Percentiles rank a stretch among this genome's conserved stretches.
Conservation (phyloP, 1,139 yeast species). For the Scheffersomyces cryptocercus region DNA sequence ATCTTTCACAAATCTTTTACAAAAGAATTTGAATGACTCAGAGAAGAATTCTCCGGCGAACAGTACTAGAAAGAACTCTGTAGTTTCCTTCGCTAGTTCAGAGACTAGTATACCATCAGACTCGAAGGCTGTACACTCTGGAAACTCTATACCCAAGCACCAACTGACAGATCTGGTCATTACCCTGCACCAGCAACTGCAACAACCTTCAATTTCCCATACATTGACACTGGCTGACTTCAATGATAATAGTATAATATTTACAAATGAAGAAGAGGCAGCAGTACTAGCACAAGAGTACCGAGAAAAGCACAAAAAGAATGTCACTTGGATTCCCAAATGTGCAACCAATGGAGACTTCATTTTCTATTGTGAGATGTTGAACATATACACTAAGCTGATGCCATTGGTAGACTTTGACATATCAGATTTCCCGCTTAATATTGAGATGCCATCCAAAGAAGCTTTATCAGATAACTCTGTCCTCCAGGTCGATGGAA, state of each 20-base stretch:
- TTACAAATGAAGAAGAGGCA: conserved; percentile 36
- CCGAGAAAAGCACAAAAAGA: conserved; percentile 25
- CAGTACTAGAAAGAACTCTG: conserved; percentile 45
- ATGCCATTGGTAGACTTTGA: conserved; percentile 45
- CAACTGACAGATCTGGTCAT: conserved; percentile 4
- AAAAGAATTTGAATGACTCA: conserved; percentile 35
- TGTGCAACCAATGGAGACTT: conserved; percentile 57
- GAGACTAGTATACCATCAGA: conserved; percentile 31
- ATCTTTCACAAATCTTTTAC: conserved; percentile 41
- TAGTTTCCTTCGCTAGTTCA: conserved; percentile 49
- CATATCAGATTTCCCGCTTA: conserved; percentile 17
- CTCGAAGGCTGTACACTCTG: conserved; percentile 3
- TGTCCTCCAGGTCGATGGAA: conserved; percentile 12
- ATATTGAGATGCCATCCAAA: conserved; percentile 31
- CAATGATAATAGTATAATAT: conserved; percentile 12
- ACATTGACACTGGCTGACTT: conserved; percentile 9
- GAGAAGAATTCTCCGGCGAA: conserved; percentile 33
- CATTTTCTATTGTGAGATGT: conserved; percentile 58
- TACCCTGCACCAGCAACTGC: conserved; percentile 5
- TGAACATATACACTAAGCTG: conserved; percentile 57
- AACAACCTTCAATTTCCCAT: conserved; percentile 9
- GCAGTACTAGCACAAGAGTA: conserved; percentile 37
- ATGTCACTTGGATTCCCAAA: conserved; percentile 54
- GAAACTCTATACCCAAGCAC: not conserved
- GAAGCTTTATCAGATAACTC: conserved; percentile 26